Conservation (phyloP, 768 basidiomycete species). For the Glaciozyma martinii region DNA sequence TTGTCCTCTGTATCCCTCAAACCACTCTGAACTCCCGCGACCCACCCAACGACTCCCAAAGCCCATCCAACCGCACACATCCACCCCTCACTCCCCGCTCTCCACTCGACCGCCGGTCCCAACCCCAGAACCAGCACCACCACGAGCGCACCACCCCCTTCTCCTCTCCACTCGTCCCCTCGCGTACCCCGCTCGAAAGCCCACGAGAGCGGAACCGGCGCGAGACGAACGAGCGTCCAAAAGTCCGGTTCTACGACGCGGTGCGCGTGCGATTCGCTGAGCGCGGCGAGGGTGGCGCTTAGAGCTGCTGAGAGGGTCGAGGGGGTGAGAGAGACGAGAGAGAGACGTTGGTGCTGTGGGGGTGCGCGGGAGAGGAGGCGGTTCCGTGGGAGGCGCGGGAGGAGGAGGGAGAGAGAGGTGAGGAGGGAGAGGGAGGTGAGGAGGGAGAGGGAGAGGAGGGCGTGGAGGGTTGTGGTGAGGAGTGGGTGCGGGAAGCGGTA, state of each 20-base stretch:
- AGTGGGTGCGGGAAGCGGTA: slow-evolving; percentile 21
- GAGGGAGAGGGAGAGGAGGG: slow-evolving; percentile 2
- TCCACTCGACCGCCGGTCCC: background rate
- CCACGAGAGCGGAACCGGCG: background rate
- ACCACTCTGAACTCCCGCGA: background rate
- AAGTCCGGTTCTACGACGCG: background rate
- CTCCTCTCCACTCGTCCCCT: background rate
- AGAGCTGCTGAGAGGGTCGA: background rate
- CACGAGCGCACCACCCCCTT: background rate
- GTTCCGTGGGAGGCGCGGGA: background rate
- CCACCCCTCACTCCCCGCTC: background rate
- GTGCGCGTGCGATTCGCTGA: background rate
- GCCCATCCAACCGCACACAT: background rate
- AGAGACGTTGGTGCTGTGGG: background rate
- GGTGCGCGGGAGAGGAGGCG: background rate
- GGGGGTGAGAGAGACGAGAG: background rate
- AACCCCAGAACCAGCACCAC: background rate
- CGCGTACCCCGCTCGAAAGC: background rate
- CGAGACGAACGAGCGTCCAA: slow-evolving; percentile 5
- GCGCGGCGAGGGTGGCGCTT: background rate
- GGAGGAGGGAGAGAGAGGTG: background rate
- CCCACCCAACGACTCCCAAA: background rate
- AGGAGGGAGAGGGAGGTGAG: background rate
- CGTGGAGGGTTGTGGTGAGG: slow-evolving; percentile 6
- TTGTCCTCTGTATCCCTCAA: background rate